Percentiles rank a stretch among this genome's conserved stretches.
These are phyloP conservation scores for Lentinula detonsa DNA, from an alignment of 768 basidiomycete genomes.

Conservation along the genomic window DNA sequence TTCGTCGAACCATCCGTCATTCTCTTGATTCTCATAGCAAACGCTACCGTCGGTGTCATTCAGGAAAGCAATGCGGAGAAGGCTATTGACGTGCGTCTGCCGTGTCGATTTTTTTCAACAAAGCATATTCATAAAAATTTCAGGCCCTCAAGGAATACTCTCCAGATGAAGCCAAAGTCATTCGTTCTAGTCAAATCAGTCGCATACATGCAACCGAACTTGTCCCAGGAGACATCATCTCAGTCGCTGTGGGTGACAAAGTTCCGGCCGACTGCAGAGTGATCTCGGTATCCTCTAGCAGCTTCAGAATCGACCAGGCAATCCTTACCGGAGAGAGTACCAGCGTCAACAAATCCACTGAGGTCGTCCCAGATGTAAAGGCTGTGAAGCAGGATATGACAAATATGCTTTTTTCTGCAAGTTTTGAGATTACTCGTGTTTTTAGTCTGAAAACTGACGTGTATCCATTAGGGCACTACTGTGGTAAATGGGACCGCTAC, in stretches of 20 bases:
- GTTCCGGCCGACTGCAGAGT: slow-evolving; percentile 93
- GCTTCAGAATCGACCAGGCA: slow-evolving; percentile 93
- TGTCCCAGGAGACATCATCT: slow-evolving; percentile 92
- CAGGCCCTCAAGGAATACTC: slow-evolving; percentile 97
- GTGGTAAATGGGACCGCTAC: slow-evolving; percentile 89
- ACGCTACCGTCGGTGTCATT: slow-evolving; percentile 95
- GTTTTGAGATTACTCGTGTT: slow-evolving; percentile 16
- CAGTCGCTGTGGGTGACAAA: slow-evolving; percentile 90
- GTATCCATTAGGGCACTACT: slow-evolving; percentile 69
- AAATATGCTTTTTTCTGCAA: slow-evolving; percentile 90
- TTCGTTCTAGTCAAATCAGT: slow-evolving; percentile 62
- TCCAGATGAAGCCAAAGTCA: slow-evolving; percentile 90
- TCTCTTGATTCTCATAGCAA: slow-evolving; percentile 90
- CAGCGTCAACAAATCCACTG: slow-evolving; percentile 78
- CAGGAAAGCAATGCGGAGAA: slow-evolving; percentile 96
- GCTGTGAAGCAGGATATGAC: slow-evolving; percentile 99
- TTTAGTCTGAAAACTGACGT: background rate
- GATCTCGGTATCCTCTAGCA: slow-evolving; percentile 84
- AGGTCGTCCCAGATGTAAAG: slow-evolving; percentile 58
- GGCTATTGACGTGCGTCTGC: slow-evolving; percentile 84
- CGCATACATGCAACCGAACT: slow-evolving; percentile 84
- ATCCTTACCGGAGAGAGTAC: slow-evolving; percentile 93
- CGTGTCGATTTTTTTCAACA: background rate
- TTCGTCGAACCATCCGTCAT: slow-evolving; percentile 97
- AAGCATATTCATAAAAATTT: slow-evolving; percentile 3